Evolutionary conservation across 2,329 filamentous ascomycete genomes (phyloP), one percentile per base, ranked within the genome.

Genomic region (Fusarium penzigii): DNA sequence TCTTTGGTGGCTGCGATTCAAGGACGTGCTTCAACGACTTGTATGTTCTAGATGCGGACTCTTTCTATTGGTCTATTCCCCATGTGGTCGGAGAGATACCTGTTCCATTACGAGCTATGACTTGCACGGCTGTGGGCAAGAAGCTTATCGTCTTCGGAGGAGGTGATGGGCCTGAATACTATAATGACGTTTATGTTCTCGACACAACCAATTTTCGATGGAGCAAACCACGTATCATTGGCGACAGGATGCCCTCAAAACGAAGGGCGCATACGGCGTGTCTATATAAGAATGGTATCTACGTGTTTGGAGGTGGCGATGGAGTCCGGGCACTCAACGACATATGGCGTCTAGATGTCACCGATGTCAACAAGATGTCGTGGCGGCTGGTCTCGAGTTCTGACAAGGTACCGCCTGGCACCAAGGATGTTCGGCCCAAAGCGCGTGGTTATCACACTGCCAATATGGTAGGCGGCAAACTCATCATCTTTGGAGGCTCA

Each of bases 111-210:
- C 78, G 86, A 39, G 86, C 86, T 59, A 89, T 89, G 86, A 88
- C 86, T 6, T 87, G 84, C 65, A 89, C 86, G 5, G 84, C 85
- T 20, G 84, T 88, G 17, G 84, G 84, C 59, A 87, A 87, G 74
- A 88, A 87, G 69, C 76, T 89, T 29, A 80, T 89, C 41, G 78
- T 89, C 2, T 88, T 89, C 64, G 86, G 86, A 48, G 86, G 86
- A 42, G 86, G 86, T 50, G 86, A 89, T 62, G 86, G 86, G 0
- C 85, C 85, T 1, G 80, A 83, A 20, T 89, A 89, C 69, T 88
- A 88, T 69, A 88, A 88, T 64, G 84, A 88, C 61, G 81, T 89
- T 17, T 88, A 88, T 66, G 83, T 89, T 42, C 75, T 88, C n/a
- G 86, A 89, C 65, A 89, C 85, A 17, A 76, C 85, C 55, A 89